Conservation (phyloP, 2,329 filamentous ascomycete genomes). For the Pseudopithomyces chartarum region DNA sequence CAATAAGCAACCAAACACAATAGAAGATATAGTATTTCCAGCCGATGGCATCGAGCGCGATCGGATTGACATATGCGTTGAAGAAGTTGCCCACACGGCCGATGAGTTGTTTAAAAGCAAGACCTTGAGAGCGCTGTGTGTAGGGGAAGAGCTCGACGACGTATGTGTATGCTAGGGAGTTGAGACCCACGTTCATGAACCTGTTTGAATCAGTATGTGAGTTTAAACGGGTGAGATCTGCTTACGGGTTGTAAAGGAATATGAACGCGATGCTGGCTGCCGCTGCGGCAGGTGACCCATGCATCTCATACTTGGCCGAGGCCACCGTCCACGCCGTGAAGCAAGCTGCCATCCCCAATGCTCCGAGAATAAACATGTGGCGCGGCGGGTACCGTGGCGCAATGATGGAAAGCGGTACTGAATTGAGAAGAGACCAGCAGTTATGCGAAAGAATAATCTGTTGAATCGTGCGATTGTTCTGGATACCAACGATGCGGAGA, state of each 20-base stretch:
- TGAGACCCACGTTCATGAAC: not conserved
- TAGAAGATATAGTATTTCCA: constrained; percentile 2
- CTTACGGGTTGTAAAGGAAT: constrained; percentile 2
- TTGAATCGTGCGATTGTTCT: not conserved
- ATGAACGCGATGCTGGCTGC: not conserved
- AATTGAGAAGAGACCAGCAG: constrained; percentile 1
- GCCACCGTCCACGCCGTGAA: not conserved
- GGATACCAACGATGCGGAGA: not conserved
- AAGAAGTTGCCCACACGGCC: not conserved
- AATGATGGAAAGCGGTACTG: not conserved
- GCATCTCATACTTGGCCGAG: not conserved
- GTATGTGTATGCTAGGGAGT: not conserved
- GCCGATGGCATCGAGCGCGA: not conserved
- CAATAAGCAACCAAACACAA: not conserved
- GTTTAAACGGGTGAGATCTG: not conserved
- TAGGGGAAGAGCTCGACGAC: constrained; percentile 2
- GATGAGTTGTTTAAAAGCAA: not conserved
- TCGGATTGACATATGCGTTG: constrained; percentile 1
- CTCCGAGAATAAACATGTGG: constrained; percentile 2
- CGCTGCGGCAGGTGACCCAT: not conserved
- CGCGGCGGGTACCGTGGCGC: not conserved
- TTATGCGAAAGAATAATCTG: not conserved
- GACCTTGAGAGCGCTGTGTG: not conserved
- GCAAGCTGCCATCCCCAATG: not conserved
- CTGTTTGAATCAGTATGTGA: not conserved